These are phyloP conservation scores for Rhodotorula glutinis DNA, from an alignment of 1,284 basidiomycete genomes.

Conservation along the genomic window DNA sequence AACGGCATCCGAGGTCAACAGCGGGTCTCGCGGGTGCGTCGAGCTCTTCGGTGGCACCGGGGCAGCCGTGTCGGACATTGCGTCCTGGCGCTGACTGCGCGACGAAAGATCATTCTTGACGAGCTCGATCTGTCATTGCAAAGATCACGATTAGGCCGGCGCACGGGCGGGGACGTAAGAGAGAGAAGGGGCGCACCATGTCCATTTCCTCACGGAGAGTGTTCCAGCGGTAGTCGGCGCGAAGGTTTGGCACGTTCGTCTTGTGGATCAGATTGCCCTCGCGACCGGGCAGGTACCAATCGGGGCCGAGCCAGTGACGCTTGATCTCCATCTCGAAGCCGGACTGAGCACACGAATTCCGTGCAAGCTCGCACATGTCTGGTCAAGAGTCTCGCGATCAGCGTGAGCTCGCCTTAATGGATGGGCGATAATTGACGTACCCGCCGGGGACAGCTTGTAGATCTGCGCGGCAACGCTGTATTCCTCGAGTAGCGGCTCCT, in stretches of 20 bases:
- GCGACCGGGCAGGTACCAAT: conserved; percentile 84
- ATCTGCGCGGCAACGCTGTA: conserved; percentile 93
- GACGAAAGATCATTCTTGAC: neutral
- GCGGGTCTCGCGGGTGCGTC: conserved; percentile 5
- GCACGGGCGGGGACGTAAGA: too few relatives aligned
- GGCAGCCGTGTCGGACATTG: too few relatives aligned
- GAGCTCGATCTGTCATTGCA: neutral
- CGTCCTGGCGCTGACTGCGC: neutral
- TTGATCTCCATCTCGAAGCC: conserved; percentile 99
- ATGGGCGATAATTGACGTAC: conserved; percentile 11
- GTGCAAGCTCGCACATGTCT: conserved; percentile 78
- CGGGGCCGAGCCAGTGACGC: conserved; percentile 88
- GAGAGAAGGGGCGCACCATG: conserved; percentile 42
- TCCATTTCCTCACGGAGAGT: conserved; percentile 74
- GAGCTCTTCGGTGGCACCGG: neutral
- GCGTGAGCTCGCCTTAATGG: conserved; percentile 53
- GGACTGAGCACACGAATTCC: conserved; percentile 93
- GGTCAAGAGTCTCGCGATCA: neutral
- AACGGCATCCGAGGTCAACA: conserved; percentile 27
- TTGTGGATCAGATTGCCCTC: conserved; percentile 89
- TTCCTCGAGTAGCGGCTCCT: conserved; percentile 94
- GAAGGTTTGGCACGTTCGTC: conserved; percentile 92
- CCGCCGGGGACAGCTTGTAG: conserved; percentile 58
- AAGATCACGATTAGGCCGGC: neutral
- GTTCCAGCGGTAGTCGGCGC: conserved; percentile 81